These are phyloP conservation scores for Neodidymelliopsis sp. DNA, from an alignment of 2,329 filamentous ascomycete genomes.

Conservation along the genomic window DNA sequence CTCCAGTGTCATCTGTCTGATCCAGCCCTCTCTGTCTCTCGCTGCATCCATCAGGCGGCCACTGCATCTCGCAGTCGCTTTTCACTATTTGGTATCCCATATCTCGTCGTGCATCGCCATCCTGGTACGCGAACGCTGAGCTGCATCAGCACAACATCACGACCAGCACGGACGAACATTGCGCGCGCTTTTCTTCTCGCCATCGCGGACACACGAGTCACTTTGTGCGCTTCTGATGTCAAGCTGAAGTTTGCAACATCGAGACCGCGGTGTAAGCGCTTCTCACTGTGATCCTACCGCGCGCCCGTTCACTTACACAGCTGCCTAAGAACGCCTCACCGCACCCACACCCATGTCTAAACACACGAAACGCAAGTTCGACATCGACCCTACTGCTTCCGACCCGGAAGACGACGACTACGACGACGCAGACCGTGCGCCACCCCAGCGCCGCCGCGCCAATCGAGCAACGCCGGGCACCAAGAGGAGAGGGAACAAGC, in stretches of 20 bases:
- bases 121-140: slow-evolving; percentile 20
- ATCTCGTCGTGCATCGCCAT: slow-evolving; percentile 27
- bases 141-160: slow-evolving; percentile 33
- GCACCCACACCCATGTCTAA: slow-evolving; percentile 44
- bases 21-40: slow-evolving; percentile 17
- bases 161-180: slow-evolving; percentile 28
- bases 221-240: slow-evolving; percentile 35
- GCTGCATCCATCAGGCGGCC: slow-evolving; percentile 21
- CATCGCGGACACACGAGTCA: slow-evolving; percentile 32
- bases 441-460: slow-evolving; percentile 41
- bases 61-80: slow-evolving; percentile 19
- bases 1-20: slow-evolving; percentile 26
- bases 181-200: slow-evolving; percentile 23
- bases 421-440: slow-evolving; percentile 41
- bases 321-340: slow-evolving; percentile 30
- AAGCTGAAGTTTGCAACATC: slow-evolving; percentile 18
- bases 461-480: slow-evolving; percentile 34
- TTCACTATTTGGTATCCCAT: slow-evolving; percentile 4
- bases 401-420: slow-evolving; percentile 50
- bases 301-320: slow-evolving; percentile 28
- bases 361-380: slow-evolving; percentile 51
- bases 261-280: slow-evolving; percentile 36
- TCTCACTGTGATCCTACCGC: slow-evolving; percentile 12
- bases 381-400: slow-evolving; percentile 50
- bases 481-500: slow-evolving; percentile 44